Evolutionary conservation across 768 basidiomycete genomes (phyloP), one percentile per base, ranked within the genome.

Genomic region (Collybia sp.): DNA sequence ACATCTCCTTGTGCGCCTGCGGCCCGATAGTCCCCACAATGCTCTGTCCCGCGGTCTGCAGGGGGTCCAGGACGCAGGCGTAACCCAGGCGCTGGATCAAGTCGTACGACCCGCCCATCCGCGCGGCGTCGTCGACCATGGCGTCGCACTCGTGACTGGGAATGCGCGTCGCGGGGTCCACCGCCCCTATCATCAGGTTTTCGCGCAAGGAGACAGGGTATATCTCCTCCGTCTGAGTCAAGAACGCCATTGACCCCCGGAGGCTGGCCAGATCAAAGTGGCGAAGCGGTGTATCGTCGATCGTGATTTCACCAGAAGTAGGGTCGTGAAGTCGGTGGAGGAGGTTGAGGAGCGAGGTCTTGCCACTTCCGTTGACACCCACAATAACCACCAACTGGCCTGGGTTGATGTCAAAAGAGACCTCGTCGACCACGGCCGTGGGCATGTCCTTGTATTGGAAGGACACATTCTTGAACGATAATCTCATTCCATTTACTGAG

Each of bases 321-420:
- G 62, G 57, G 8, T 64, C 60, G 17, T 61, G 59, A 3, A 69
- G 39, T 10, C 72, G 55, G 9, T 60, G 61, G 11, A 77, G 45
- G 6, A 77, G 56, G 42, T 74, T 72, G 19, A 75, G 56, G 10
- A 74, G 56, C 8, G 72, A 67, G 0, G 70, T 63, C 48, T 76
- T 76, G 6, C 72, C 75, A 51, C 69, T 68, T 8, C 73, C 73
- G 49, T 73, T 74, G 8, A 47, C 55, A 11, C 77, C 76, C 8
- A 75, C 73, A 31, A 79, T 55, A 17, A 76, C 66, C 17, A 74
- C 64, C 6, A 76, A 54, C 30, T 68, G 62, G 1, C 75, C 76
- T 6, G 73, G 54, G 6, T 64, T 48, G 42, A 78, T 64, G 12
- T 53, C 59, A 43, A 76, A 60, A 0, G 69, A 66, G 40, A 73